Percentiles rank a stretch among this genome's conserved stretches.
These are phyloP conservation scores for Lotus japonicus DNA, from an alignment of 306 rosid species.

Conservation along the genomic window DNA sequence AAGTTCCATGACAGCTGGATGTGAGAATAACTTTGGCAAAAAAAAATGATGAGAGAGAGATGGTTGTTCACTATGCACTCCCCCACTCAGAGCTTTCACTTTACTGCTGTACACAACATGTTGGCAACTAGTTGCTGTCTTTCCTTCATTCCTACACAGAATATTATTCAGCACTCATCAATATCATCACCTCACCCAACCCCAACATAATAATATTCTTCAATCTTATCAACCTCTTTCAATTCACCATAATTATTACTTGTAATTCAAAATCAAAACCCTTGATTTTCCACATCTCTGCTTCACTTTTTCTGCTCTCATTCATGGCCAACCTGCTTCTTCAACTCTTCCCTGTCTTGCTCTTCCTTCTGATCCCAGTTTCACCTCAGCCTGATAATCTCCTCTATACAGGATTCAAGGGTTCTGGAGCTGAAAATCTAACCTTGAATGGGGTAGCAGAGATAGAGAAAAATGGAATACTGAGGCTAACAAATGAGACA, in stretches of 20 bases:
- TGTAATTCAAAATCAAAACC: too few species aligned
- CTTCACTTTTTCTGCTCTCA: background rate
- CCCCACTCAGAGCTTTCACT: background rate
- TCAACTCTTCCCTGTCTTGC: slow-evolving; percentile 6
- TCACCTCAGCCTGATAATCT: slow-evolving; percentile 33
- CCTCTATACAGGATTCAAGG: slow-evolving; percentile 49
- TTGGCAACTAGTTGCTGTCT: background rate
- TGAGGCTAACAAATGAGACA: slow-evolving; percentile 57
- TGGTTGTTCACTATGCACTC: background rate
- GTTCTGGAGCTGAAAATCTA: slow-evolving; percentile 34
- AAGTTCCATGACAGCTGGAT: too few species aligned
- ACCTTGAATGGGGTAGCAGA: slow-evolving; percentile 45
- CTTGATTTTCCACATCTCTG: background rate
- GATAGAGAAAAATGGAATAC: slow-evolving; percentile 37
- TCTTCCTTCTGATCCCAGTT: slow-evolving; percentile 27
- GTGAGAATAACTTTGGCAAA: too few species aligned
- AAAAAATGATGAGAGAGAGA: too few species aligned
- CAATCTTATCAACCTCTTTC: background rate
- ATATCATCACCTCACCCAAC: background rate
- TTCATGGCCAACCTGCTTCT: slow-evolving; percentile 33
- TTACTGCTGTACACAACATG: background rate
- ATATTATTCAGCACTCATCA: too few species aligned
- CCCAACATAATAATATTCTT: background rate
- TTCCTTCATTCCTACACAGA: background rate
- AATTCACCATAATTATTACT: too few species aligned